Evolutionary conservation across 139 green algal genomes (phyloP).

Genomic region (Chlorella sp.): DNA sequence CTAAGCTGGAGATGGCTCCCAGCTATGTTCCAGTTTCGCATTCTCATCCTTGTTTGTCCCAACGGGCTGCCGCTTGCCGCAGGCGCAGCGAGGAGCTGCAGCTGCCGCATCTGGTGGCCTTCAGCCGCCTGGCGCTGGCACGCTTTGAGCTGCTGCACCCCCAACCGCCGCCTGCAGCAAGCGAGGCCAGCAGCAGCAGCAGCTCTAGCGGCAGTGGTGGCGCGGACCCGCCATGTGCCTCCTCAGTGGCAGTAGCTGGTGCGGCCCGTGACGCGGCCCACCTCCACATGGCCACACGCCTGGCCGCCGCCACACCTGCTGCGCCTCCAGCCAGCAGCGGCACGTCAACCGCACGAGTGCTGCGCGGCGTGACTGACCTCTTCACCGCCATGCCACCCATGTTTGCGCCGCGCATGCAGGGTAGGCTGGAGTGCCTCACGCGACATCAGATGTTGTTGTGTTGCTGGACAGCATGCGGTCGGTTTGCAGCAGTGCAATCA

Average conservation of each 20-base stretch:
- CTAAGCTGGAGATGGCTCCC: too few species aligned
- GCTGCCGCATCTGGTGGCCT: constrained; percentile 65
- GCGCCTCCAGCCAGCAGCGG: constrained; percentile 13
- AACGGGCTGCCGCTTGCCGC: background rate
- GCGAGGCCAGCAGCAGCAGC: background rate
- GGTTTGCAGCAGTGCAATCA: background rate
- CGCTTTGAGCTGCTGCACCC: constrained; percentile 59
- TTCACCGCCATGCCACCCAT: constrained; percentile 37
- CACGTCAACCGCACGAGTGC: constrained; percentile 5
- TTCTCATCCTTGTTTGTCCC: background rate
- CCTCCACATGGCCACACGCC: constrained; percentile 41
- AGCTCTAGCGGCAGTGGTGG: background rate
- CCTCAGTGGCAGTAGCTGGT: constrained; percentile 30
- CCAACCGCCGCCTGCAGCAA: background rate
- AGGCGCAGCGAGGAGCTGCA: constrained; percentile 53
- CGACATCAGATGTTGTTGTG: background rate
- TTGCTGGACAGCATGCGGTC: background rate
- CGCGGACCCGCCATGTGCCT: background rate
- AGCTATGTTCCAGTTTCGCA: too few species aligned
- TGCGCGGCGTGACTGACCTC: constrained; percentile 39
- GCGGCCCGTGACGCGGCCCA: constrained; percentile 38
- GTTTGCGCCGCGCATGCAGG: constrained; percentile 40
- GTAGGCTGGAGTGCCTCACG: background rate
- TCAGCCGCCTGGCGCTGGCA: constrained; percentile 57
- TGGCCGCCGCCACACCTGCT: constrained; percentile 31